Conservation (phyloP, 208 protist species). For the Spironucleus salmonicida region DNA sequence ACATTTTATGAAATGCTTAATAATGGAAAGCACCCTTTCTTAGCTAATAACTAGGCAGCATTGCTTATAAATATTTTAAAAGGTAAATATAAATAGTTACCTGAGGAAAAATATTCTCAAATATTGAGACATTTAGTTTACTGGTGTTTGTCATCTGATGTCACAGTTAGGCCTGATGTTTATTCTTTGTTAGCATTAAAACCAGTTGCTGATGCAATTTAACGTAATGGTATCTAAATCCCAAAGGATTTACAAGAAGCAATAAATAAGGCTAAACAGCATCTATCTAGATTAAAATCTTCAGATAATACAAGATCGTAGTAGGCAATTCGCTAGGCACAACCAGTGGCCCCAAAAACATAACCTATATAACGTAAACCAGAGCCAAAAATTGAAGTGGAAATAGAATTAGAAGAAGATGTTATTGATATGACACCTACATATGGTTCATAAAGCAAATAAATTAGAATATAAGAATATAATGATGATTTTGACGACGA, state of each 20-base stretch:
- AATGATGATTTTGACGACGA: constrained; percentile 22
- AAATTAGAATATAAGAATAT: neutral
- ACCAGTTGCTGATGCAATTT: neutral
- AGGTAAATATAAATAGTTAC: constrained; percentile 15
- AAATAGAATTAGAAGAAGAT: too few relatives aligned
- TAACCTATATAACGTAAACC: neutral
- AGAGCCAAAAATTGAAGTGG: neutral
- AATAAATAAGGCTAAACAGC: neutral
- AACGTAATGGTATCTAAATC: neutral
- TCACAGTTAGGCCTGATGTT: constrained; percentile 9
- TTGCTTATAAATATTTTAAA: constrained; percentile 22
- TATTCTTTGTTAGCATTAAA: neutral
- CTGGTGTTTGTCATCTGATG: neutral
- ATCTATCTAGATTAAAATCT: neutral
- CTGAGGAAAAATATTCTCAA: neutral
- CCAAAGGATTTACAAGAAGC: neutral
- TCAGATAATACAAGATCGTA: neutral
- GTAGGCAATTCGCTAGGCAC: neutral
- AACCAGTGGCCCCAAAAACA: neutral
- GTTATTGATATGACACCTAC: too few relatives aligned
- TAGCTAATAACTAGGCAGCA: constrained; percentile 21
- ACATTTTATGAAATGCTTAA: constrained; percentile 33
- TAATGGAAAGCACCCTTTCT: constrained; percentile 18
- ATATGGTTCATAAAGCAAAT: neutral
- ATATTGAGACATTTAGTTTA: neutral